Base-by-base conservation (phyloP, 1,284 basidiomycete genomes). In the Clitocybe nebularis region DNA sequence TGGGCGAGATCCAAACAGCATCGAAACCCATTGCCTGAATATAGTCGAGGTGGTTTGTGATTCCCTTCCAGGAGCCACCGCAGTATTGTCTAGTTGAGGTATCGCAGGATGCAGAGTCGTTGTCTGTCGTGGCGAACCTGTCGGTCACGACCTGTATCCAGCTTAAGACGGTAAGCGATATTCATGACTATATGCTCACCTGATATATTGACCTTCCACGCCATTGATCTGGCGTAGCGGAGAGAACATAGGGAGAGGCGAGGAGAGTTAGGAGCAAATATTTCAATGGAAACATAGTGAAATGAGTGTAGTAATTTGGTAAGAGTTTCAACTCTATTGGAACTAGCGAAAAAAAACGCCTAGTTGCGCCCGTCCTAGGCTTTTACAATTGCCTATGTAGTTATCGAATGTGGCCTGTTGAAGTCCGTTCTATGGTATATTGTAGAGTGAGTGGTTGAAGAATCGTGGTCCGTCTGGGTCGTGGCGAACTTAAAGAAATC, bases 11-110 rank as follows among this genome's bases (percentile, higher is more conserved):
- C 80, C 77, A 81, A 34, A 81, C 67, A 52, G 86, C 81, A 52
- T 86, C 84, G 53, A 88, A 85, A 7, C 87, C 87, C 71, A 87
- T 79, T 47, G 67, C 66, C 52, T 86, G 78, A 49, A 89, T 85
- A 58, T 90, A 89, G 61, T 87, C 82, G 41, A 90, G 74, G 59
- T 85, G 85, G 51, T 75, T 71, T 38, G 73, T 74, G 54, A 87
- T 77, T 0, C 80, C 79, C 45, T 72, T 68, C 83, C 83, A 90
- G 6, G 80, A 81, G 4, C 87, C 87, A 30, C 84, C 84, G 50
- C 87, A 89, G 68, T 83, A 87, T 11, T 69, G 71, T 45, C 74
- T 71, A 21, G 67, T 57, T 20, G 67, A 64, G 2, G 76, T 72
- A 52, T 83, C 66, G 57, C 86, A 89, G 4, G 56, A 29, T 9